These are phyloP conservation scores for Aspergillus udagawae DNA, from an alignment of 2,329 filamentous ascomycete species.

Conservation along the genomic window DNA sequence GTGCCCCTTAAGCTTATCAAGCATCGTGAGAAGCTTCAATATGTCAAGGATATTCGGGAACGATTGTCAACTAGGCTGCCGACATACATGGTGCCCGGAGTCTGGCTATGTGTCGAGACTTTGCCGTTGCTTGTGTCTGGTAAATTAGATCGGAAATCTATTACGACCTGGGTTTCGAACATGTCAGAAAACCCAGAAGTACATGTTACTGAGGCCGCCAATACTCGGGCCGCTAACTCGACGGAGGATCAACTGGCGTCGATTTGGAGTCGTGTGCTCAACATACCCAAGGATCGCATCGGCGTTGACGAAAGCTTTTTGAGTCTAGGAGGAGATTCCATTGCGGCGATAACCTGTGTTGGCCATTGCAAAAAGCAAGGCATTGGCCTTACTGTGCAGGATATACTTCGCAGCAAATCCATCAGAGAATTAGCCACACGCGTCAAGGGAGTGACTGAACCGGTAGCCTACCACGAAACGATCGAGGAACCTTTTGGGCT, in stretches of 20 bases:
- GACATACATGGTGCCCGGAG: conserved; percentile 46
- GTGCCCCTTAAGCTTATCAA: conserved; percentile 24
- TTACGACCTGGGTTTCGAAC: conserved; percentile 30
- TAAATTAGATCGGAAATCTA: conserved; percentile 44
- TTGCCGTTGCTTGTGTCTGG: conserved; percentile 44
- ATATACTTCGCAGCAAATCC: conserved; percentile 47
- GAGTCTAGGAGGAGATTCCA: conserved; percentile 47
- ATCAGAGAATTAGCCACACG: conserved; percentile 35
- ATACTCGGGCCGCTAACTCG: conserved; percentile 17
- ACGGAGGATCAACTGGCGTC: conserved; percentile 28
- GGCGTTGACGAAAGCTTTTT: conserved; percentile 39
- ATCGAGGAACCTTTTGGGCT: conserved; percentile 29
- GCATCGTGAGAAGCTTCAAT: conserved; percentile 13
- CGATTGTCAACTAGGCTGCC: conserved; percentile 34
- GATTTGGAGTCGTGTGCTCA: conserved; percentile 39
- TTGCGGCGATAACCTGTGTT: conserved; percentile 49
- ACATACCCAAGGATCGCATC: conserved; percentile 32
- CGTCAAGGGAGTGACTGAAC: conserved; percentile 26
- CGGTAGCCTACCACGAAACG: conserved; percentile 31
- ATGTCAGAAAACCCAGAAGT: conserved; percentile 27
- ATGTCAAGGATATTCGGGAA: conserved; percentile 26
- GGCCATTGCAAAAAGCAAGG: conserved; percentile 45
- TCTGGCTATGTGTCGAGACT: conserved; percentile 43
- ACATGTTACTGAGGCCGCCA: conserved; percentile 1
- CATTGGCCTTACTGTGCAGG: conserved; percentile 45